These are phyloP conservation scores for Phalaenopsis equestris DNA, from an alignment of 106 monocot genomes.

Conservation along the genomic window DNA sequence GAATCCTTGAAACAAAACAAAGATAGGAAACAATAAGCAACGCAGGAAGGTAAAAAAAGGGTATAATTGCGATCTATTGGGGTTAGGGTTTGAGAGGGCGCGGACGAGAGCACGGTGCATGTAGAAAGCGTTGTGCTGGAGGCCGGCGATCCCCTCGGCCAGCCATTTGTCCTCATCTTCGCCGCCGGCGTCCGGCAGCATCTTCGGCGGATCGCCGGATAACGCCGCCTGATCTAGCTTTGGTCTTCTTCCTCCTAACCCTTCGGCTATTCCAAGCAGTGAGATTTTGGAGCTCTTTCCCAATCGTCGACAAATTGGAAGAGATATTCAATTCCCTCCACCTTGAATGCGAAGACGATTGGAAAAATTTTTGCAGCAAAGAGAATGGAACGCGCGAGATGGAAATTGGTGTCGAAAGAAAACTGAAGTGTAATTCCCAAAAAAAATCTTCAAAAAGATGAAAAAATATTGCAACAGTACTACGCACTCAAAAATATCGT, in stretches of 20 bases:
- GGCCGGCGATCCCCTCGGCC: conserved; percentile 92
- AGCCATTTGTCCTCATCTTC: conserved; percentile 99
- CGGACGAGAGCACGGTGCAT: conserved; percentile 88
- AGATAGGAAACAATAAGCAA: neutral
- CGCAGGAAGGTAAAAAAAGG: neutral
- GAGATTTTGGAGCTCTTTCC: neutral
- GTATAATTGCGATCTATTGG: neutral
- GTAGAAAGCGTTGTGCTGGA: conserved; percentile 98
- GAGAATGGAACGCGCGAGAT: neutral
- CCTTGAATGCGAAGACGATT: neutral
- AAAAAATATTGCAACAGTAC: too few species aligned
- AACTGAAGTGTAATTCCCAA: neutral
- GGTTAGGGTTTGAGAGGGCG: conserved; percentile 11
- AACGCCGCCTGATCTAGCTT: neutral
- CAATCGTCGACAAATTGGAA: neutral
- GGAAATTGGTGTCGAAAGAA: neutral
- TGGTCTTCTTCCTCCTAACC: neutral
- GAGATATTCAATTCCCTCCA: neutral
- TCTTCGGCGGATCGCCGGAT: conserved; percentile 12
- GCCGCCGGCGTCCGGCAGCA: conserved; percentile 42
- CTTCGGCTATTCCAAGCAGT: neutral
- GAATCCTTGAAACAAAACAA: conserved; percentile 47
- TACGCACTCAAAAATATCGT: too few species aligned
- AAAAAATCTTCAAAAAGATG: too few species aligned
- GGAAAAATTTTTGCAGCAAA: neutral